Percentiles rank a stretch among this genome's conserved stretches.
These are phyloP conservation scores for Drosera spatulata DNA, from an alignment of 179 eudicot species.

Conservation along the genomic window DNA sequence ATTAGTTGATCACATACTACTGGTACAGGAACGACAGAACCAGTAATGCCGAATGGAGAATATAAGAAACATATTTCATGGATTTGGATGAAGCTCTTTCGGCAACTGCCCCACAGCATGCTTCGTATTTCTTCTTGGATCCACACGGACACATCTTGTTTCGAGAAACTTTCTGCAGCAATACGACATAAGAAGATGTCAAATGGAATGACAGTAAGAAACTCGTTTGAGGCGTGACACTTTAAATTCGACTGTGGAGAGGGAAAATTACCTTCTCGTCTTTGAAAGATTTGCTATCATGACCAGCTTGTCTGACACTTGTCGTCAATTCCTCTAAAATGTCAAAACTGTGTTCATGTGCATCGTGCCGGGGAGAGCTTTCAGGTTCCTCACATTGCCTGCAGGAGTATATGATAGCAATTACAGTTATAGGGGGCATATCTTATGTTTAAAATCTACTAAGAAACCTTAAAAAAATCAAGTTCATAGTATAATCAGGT, in stretches of 20 bases:
- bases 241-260: neutral
- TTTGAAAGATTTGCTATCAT: slow-evolving; percentile 16
- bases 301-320: slow-evolving; percentile 16
- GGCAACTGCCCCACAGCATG: slow-evolving; percentile 78
- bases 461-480: no score
- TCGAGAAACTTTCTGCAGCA: slow-evolving; percentile 55
- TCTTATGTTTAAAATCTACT: no score
- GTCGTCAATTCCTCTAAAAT: slow-evolving; percentile 18
- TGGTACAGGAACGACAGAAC: no score
- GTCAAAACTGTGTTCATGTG: slow-evolving; percentile 7
- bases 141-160: slow-evolving; percentile 87
- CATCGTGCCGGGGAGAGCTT: slow-evolving; percentile 13
- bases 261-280: slow-evolving; percentile 52
- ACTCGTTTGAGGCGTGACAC: neutral
- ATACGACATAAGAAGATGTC: neutral
- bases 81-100: slow-evolving; percentile 41
- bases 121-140: slow-evolving; percentile 86
- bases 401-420: neutral
- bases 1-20: neutral
- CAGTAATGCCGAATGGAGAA: neutral
- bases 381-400: slow-evolving; percentile 22
- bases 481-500: no score
- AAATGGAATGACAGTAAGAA: neutral
- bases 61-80: slow-evolving; percentile 37
- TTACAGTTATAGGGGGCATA: no score